A percentile compares a stretch with the other conserved stretches of the same genome.
These are phyloP conservation scores for Halteria grandinella DNA, from an alignment of 73 alveolate genomes.

Conservation along the genomic window DNA sequence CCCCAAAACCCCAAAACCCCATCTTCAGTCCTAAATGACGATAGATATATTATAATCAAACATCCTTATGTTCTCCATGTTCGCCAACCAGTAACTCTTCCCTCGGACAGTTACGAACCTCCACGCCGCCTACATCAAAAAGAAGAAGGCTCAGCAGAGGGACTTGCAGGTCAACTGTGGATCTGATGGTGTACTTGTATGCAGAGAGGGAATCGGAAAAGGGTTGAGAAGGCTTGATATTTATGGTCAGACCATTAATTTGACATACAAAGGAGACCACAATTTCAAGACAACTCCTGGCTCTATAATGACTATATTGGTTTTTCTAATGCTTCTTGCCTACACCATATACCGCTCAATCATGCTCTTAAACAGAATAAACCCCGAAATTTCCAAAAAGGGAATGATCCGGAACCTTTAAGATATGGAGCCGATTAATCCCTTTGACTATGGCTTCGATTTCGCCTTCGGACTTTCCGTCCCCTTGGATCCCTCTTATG, in stretches of 20 bases:
- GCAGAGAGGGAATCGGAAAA: too few species aligned
- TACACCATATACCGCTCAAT: conserved; percentile 20
- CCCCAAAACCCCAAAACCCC: too few species aligned
- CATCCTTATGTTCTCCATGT: too few species aligned
- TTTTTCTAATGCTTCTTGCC: conserved; percentile 17
- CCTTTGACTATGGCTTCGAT: conserved; percentile 20
- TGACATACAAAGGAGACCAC: conserved; percentile 28
- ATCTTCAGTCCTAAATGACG: too few species aligned
- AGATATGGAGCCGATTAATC: background rate
- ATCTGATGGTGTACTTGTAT: too few species aligned
- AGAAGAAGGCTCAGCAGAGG: too few species aligned
- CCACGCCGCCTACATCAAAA: too few species aligned
- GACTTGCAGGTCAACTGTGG: too few species aligned
- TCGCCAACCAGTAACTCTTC: too few species aligned
- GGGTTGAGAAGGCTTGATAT: conserved; percentile 14
- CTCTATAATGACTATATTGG: conserved; percentile 4
- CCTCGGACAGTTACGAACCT: too few species aligned
- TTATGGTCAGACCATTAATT: conserved; percentile 34
- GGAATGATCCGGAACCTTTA: background rate
- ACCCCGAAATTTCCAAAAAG: conserved; percentile 25
- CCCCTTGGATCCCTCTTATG: conserved; percentile 37
- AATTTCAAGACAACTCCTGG: conserved; percentile 37
- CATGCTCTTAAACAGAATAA: conserved; percentile 5
- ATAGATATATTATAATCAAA: too few species aligned
- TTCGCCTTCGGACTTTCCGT: conserved; percentile 29